Evolutionary conservation across 306 rosid species (phyloP).

Genomic region (Luffa aegyptiaca): DNA sequence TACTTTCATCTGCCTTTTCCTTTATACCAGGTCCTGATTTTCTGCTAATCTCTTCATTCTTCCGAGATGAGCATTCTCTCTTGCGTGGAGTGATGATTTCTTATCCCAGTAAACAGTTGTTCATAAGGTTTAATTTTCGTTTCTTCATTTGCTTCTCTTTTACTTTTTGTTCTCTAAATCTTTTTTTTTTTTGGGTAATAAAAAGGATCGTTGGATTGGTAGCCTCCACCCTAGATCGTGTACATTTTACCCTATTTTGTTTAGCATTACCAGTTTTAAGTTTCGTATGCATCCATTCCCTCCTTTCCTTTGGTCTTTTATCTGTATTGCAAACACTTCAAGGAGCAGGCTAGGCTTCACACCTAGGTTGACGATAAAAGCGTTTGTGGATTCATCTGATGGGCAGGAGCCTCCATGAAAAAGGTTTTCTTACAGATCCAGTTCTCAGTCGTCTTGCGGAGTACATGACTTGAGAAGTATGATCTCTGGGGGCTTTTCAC

Average conservation of each 20-base stretch:
- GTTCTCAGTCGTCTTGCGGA: background rate
- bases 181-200: background rate
- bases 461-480: background rate
- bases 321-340: background rate
- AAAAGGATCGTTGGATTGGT: background rate
- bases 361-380: background rate
- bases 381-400: background rate
- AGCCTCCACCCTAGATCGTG: background rate
- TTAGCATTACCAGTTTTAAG: background rate
- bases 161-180: background rate
- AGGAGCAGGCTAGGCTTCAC: background rate
- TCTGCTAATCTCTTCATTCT: background rate
- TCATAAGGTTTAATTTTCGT: background rate
- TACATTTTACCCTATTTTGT: background rate
- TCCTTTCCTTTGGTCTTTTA: background rate
- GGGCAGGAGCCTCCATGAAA: too few relatives aligned
- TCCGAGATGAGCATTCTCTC: background rate
- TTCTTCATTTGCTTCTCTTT: constrained; percentile 1
- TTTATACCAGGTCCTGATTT: background rate
- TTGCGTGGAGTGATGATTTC: background rate
- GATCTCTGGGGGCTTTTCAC: background rate
- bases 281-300: background rate
- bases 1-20: background rate
- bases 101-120: background rate
- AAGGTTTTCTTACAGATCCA: background rate